These are phyloP conservation scores for Heliosperma pusillum DNA, from an alignment of 148 eudicot species.

Conservation along the genomic window DNA sequence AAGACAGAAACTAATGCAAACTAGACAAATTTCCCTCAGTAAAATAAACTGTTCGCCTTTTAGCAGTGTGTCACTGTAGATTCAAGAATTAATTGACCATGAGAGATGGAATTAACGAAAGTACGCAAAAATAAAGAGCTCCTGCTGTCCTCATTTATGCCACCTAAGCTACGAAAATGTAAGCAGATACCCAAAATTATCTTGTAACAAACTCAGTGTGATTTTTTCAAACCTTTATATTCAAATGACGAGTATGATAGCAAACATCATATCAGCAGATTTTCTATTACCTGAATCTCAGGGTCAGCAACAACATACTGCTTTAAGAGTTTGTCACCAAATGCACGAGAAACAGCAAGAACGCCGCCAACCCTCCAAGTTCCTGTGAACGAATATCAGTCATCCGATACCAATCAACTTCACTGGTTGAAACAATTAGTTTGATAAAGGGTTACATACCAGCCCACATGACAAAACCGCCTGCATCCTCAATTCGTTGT, in stretches of 20 bases:
- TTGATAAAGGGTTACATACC: conserved; percentile 34
- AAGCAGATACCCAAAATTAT: neutral
- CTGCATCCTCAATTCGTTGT: conserved; percentile 93
- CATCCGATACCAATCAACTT: conserved; percentile 11
- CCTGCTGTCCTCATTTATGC: too few species aligned
- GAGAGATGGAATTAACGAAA: too few species aligned
- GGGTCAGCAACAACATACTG: conserved; percentile 97
- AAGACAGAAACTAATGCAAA: too few species aligned
- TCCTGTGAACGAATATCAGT: conserved; percentile 37
- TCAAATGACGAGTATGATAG: neutral
- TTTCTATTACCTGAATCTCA: conserved; percentile 65
- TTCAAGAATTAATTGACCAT: too few species aligned
- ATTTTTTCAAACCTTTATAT: neutral
- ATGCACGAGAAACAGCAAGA: conserved; percentile 98
- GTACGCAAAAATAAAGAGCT: too few species aligned
- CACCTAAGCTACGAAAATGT: too few species aligned
- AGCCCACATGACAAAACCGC: conserved; percentile 99
- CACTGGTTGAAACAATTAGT: neutral
- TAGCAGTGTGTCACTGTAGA: too few species aligned
- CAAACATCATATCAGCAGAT: neutral
- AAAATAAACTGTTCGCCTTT: too few species aligned
- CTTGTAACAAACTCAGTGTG: neutral
- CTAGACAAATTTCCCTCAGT: too few species aligned
- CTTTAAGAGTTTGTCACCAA: conserved; percentile 92
- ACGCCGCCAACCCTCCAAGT: conserved; percentile 99